Base-by-base conservation (phyloP, 768 basidiomycete species). In the Suillus subluteus region DNA sequence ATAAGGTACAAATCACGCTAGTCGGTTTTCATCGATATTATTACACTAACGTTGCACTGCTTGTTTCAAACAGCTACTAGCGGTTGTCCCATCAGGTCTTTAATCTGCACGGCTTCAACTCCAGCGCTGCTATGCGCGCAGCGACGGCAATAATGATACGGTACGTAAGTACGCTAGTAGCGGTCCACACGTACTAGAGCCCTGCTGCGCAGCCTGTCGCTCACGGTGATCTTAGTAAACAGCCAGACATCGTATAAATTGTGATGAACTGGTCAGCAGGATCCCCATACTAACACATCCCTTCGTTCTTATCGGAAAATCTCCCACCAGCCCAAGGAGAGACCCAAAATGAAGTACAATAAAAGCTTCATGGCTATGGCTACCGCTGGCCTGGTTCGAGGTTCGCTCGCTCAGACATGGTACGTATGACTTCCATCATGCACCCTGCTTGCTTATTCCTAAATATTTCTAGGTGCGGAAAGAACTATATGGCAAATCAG, bases 401-500 rank as follows among this genome's bases (percentile, higher is more conserved):
- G 67, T 9, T 67, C 59, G 12, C 59, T 68, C 7, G 75, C 73
- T 35, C 75, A 75, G 48, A 68, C 75, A 70, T 78, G 76, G 75
- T 73, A 15, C 43, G 69, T 52, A 58, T 16, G 1, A 18, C 13
- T 43, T 61, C 18, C 11, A 18, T 50, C 16, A 7, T 7, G 15
- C 9, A 12, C 23, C 11, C 15, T 37, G 23, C 7, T 30, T 62
- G 37, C 38, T 59, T 21, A 32, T 52, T 21, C 6, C 21, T n/a
- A 23, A 35, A 32, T 16, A 21, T 62, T 23, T 30, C 23, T 44
- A 86, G 86, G 84, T 86, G 85, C 54, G 83, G 83, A 50, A 86
- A 86, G 73, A 80, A 84, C 68, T 86, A 76, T 71, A 81, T 81
- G 77, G 43, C 75, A 7, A 76, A 77, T 23, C 74, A 82, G 63